Percentiles rank a stretch among this genome's conserved stretches.
Conservation (phyloP, 768 basidiomycete species). For the Phanerochaete sordida region DNA sequence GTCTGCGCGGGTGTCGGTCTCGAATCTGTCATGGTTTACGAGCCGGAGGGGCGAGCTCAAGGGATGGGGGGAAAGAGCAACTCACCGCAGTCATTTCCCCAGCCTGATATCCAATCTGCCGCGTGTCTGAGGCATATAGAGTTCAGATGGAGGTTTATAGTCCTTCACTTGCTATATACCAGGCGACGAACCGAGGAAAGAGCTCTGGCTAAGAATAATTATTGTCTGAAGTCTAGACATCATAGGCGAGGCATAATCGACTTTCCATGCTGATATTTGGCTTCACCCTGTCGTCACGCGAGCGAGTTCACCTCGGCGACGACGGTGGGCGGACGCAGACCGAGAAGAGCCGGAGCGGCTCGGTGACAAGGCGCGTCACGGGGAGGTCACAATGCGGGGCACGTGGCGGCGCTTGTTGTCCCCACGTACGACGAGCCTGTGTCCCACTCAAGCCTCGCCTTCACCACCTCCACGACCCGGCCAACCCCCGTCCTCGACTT, state of each 20-base stretch:
- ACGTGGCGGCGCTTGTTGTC: slow-evolving; percentile 2
- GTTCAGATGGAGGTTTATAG: too few relatives aligned
- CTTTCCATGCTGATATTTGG: too few relatives aligned
- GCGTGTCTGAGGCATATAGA: not conserved
- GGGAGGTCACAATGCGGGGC: not conserved
- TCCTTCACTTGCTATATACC: too few relatives aligned
- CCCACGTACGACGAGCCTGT: slow-evolving; percentile 4
- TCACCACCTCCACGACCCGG: not conserved
- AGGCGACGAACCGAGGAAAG: too few relatives aligned
- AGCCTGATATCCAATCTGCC: not conserved
- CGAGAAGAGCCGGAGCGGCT: too few relatives aligned
- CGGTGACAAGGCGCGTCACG: not conserved
- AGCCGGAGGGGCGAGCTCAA: not conserved
- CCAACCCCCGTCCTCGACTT: not conserved
- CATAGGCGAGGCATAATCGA: too few relatives aligned
- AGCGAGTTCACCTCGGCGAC: not conserved
- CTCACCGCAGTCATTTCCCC: too few relatives aligned
- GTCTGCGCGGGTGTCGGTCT: not conserved
- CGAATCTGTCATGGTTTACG: not conserved
- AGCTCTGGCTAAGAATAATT: too few relatives aligned
- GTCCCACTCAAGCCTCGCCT: not conserved
- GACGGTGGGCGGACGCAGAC: not conserved
- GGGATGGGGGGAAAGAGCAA: not conserved
- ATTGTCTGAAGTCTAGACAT: too few relatives aligned
- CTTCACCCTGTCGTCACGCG: too few relatives aligned